Conservation (phyloP, 495 filamentous ascomycete species). For the Daldinia vernicosa region DNA sequence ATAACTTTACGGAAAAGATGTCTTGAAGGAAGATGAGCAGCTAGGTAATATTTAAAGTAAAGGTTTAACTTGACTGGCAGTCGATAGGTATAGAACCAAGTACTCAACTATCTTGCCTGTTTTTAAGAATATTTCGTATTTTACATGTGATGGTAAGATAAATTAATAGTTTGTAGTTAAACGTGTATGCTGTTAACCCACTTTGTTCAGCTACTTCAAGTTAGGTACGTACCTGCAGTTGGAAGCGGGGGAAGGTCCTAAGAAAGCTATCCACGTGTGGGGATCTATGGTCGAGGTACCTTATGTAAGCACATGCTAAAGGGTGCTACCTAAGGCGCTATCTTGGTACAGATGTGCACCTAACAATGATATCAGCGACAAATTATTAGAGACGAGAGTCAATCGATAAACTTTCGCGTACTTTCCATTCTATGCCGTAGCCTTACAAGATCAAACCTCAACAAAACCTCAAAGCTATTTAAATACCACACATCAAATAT, state of each 20-base stretch:
- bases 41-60: too few relatives aligned
- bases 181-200: neutral
- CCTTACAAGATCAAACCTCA: too few relatives aligned
- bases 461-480: too few relatives aligned
- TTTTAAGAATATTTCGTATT: conserved; percentile 4
- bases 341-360: neutral
- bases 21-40: too few relatives aligned
- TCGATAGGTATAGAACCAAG: neutral
- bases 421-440: neutral
- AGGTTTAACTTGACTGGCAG: neutral
- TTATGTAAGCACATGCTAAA: neutral
- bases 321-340: neutral
- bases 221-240: conserved; percentile 7
- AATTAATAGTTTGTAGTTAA: conserved; percentile 2
- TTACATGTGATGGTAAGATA: neutral
- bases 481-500: neutral
- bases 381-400: neutral
- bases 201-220: neutral
- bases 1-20: neutral
- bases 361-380: conserved; percentile 9
- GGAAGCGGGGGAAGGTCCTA: conserved; percentile 7
- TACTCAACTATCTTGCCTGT: neutral
- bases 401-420: neutral
- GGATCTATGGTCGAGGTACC: neutral
- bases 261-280: neutral